phyloP scores from a whole-genome alignment of 805 yeast genomes.

The Lipomyces orientalis region DNA sequence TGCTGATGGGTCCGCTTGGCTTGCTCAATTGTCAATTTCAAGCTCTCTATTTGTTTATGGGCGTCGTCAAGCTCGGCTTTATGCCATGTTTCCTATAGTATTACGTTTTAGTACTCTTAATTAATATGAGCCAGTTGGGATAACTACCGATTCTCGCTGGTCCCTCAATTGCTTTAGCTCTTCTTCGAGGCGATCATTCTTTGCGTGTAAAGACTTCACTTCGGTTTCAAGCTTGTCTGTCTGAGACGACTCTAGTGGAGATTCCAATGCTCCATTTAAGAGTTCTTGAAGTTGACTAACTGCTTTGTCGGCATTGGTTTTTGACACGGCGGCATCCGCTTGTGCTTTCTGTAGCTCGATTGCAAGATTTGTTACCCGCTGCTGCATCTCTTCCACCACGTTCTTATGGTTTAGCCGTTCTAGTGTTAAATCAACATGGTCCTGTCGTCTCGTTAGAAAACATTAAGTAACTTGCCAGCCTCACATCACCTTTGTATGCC shows the following conservation, averaged over 20 bases:
- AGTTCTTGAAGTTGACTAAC: neutral
- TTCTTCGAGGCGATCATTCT: conserved; percentile 13
- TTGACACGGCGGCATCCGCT: neutral
- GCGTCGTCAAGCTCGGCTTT: conserved; percentile 10
- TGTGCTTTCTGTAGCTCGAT: neutral
- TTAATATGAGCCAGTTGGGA: neutral
- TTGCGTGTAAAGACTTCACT: conserved; percentile 2
- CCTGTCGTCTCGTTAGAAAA: neutral
- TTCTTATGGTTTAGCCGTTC: neutral
- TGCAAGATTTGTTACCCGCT: neutral
- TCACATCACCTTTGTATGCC: neutral
- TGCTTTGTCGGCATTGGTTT: neutral
- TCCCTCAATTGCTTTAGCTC: conserved; percentile 4
- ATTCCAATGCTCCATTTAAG: neutral
- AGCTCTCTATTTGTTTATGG: conserved; percentile 8
- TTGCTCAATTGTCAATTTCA: conserved; percentile 6
- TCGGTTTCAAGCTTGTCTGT: neutral
- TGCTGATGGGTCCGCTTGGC: neutral
- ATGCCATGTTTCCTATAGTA: neutral
- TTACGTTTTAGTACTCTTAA: neutral
- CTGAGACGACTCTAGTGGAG: neutral
- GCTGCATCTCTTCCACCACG: neutral
- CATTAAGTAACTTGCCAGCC: neutral
- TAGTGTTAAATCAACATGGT: neutral
- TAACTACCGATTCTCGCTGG: neutral